phyloP scores from a whole-genome alignment of 2,329 filamentous ascomycete genomes.

The Epicoccum sorghinum region DNA sequence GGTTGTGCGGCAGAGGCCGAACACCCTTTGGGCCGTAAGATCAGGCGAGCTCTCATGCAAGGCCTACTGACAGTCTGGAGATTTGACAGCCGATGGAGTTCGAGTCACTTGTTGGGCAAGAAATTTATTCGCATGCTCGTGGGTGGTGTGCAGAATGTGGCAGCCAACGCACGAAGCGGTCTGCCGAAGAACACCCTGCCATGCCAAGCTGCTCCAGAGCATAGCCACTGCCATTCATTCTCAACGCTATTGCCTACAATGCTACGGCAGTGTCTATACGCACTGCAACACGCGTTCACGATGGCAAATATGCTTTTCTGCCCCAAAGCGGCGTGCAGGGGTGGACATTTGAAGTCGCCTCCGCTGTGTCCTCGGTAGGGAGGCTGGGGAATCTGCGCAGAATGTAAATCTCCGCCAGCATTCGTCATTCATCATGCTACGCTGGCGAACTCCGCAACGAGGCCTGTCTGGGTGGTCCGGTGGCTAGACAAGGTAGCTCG shows the following conservation, averaged over 20 bases:
- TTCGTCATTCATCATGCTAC: conserved; percentile 36
- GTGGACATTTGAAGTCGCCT: conserved; percentile 15
- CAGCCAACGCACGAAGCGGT: conserved; percentile 6
- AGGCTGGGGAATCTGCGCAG: conserved; percentile 34
- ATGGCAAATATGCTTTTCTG: conserved; percentile 24
- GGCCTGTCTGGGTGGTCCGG: conserved; percentile 23
- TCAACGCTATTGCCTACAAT: conserved; percentile 6
- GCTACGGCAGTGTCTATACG: conserved; percentile 22
- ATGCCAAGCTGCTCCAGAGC: conserved; percentile 11
- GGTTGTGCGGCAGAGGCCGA: conserved; percentile 15
- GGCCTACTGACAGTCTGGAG: conserved; percentile 7
- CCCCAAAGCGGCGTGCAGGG: conserved; percentile 15
- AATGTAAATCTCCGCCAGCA: conserved; percentile 22
- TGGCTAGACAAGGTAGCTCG: conserved; percentile 48
- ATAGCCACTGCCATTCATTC: conserved; percentile 22
- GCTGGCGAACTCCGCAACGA: conserved; percentile 47
- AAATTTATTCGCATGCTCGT: conserved; percentile 14
- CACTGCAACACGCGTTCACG: conserved; percentile 29
- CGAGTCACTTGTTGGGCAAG: conserved; percentile 9
- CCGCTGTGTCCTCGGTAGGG: conserved; percentile 25
- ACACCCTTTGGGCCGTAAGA: conserved; percentile 18
- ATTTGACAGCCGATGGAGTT: conserved; percentile 13
- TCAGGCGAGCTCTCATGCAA: conserved; percentile 24
- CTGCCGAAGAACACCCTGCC: conserved; percentile 14
- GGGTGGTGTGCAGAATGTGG: conserved; percentile 15